Evolutionary conservation across 2,329 filamentous ascomycete genomes (phyloP).

Genomic region (Penicillium sp.): DNA sequence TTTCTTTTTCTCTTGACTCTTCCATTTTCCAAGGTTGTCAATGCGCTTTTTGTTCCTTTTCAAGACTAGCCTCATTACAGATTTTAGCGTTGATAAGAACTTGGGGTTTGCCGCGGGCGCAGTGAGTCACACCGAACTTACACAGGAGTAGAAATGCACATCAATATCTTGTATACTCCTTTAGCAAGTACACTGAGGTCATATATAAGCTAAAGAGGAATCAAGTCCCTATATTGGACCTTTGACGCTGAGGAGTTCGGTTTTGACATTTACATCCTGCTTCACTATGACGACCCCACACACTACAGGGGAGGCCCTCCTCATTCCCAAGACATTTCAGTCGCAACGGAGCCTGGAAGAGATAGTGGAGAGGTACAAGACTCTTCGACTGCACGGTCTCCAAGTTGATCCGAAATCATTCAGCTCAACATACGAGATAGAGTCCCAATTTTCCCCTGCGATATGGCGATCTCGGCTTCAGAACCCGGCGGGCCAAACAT

Average conservation of each 20-base stretch:
- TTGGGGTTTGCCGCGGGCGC: not conserved
- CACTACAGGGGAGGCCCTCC: slow-evolving; percentile 2
- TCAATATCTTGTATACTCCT: not conserved
- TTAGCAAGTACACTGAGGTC: not conserved
- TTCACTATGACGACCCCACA: slow-evolving; percentile 8
- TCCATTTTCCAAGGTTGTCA: not conserved
- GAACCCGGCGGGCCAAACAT: slow-evolving; percentile 26
- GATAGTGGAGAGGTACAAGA: slow-evolving; percentile 19
- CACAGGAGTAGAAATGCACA: not conserved
- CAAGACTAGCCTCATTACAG: not conserved
- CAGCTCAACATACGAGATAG: slow-evolving; percentile 29
- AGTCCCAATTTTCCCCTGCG: slow-evolving; percentile 24
- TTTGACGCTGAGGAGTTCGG: not conserved
- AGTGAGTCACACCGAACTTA: not conserved
- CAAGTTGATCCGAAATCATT: slow-evolving; percentile 30
- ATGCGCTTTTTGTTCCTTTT: not conserved
- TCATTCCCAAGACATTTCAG: slow-evolving; percentile 7
- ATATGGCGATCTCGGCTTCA: slow-evolving; percentile 30
- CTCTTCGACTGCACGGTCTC: slow-evolving; percentile 27
- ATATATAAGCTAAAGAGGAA: not conserved
- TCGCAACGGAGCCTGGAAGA: not conserved
- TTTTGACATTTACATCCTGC: not conserved
- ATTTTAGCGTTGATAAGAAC: not conserved
- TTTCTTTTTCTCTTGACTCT: not conserved
- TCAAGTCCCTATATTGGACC: not conserved